Conservation (phyloP, 805 yeast genomes). For the Cyberlindnera sargentensis region DNA sequence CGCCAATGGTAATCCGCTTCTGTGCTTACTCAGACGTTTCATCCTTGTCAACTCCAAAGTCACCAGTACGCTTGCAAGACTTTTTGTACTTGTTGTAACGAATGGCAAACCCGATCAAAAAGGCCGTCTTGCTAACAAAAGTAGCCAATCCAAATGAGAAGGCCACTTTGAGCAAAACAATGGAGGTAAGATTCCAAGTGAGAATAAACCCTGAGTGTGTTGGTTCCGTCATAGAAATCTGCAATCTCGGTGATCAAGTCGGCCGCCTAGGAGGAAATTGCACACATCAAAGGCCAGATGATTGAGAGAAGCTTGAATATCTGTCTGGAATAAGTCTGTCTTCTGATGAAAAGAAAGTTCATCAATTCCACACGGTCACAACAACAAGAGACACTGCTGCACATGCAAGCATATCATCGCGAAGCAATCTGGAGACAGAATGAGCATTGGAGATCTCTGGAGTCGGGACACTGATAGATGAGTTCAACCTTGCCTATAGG, state of each 20-base stretch:
- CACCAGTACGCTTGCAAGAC: too few relatives aligned
- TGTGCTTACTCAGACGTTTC: background rate
- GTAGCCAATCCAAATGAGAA: background rate
- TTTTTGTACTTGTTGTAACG: too few relatives aligned
- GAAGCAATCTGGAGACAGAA: background rate
- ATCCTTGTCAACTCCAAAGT: background rate
- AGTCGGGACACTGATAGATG: background rate
- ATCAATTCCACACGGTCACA: too few relatives aligned
- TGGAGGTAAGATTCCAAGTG: background rate
- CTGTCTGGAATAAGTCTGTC: background rate
- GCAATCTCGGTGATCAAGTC: background rate
- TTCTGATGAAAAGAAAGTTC: too few relatives aligned
- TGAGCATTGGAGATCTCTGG: background rate
- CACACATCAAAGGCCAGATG: constrained; percentile 1
- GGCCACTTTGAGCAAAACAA: background rate
- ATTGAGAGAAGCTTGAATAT: background rate
- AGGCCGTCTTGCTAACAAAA: background rate
- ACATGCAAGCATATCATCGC: background rate
- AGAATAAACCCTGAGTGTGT: background rate
- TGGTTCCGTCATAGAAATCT: too few relatives aligned
- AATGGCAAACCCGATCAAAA: background rate
- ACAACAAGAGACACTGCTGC: background rate
- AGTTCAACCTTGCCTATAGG: background rate
- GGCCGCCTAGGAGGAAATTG: background rate
- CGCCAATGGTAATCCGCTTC: background rate